Base-by-base conservation (phyloP, 257 asterid genomes). In the Agastache rugosa region DNA sequence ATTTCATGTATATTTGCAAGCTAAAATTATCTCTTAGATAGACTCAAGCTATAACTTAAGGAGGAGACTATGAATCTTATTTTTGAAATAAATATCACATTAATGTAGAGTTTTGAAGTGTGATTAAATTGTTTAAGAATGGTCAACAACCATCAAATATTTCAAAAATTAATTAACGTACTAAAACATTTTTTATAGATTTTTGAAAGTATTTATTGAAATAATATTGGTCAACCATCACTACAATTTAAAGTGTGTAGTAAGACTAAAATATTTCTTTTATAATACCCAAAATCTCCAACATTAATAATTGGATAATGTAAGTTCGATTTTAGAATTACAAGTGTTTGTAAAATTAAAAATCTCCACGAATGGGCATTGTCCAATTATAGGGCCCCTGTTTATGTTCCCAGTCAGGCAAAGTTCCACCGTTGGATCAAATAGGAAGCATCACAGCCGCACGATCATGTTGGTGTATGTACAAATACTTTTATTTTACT, bases 391-490 rank as follows among this genome's bases (percentile, higher is more conserved):
- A 19, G 70, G 77, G 79, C 60, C 80, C 80, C 54, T 0, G n/a
- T n/a, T 9, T 20, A 3, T 39, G 51, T 71, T 47, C 20, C 63
- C 78, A 53, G 47, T 41, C 56, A 55, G 44, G 68, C 19, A 11
- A n/a, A 80, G 0, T 22, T 23, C 53, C 75, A 60, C 84, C 86
- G 84, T 79, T 23, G 16, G 82, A 86, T 85, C 47, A 17, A 1
- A 12, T 17, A 60, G 15, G 71, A 42, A 71, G 63, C 69, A 77
- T 82, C 86, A n/a, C 37, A 17, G 53, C 85, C 86, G 34, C 80
- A 55, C 58, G 51, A 29, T 29, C 55, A 15, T 45, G 6, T 11
- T 44, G 53, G 42, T 27, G n/a, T 14, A 14, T 2, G 34, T 45
- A 25, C 48, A n/a, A 11, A 20, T 16, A 2, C 5, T 4, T 29